Base-by-base conservation (phyloP, 495 filamentous ascomycete genomes). In the Penicilliopsis zonata region DNA sequence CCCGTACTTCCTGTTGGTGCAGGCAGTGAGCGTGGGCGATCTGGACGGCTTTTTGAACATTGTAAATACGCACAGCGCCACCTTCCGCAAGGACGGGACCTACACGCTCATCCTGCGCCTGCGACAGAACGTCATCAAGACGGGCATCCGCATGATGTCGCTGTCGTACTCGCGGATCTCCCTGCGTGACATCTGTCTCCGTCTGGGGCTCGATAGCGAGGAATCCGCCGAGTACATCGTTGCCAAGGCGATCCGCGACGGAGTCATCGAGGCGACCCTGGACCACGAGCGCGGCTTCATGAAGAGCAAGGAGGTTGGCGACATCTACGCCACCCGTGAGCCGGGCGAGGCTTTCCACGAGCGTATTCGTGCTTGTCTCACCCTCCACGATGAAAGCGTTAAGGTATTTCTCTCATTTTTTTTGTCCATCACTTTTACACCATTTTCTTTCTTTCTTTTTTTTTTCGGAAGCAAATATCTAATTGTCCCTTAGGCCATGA, bases 171-270 rank as follows among this genome's bases (percentile, higher is more conserved):
- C 87, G 31, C 79, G 86, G 36, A 98, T 98, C 50, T 94, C 86
- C n/a, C 70, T 98, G 28, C 76, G 90, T 33, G 90, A 98, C 49
- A 98, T 98, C 40, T 96, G 92, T 64, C 82, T 95, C 38, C 81
- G 90, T 28, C 68, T 98, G 33, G 80, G 85, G 25, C 61, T 98
- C n/a, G 81, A 85, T 34, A 86, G 77, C 41, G 90, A 98, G 52
- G 86, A 98, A 65, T 88, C 80, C 31, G 90, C 90, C 13, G 90
- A 98, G 59, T 98, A 98, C 57, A 96, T 98, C 54, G 92, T 96
- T 18, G 90, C 90, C 27, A 98, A 98, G 66, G 92, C 90, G 19
- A 96, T 98, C 40, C 76, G 90, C 14, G 90, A 98, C 50, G 92
- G 90, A 41, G 90, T 98, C 15, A 98, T 98, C 31, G 90, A 98